A percentile compares a stretch with the other conserved stretches of the same genome.
Conservation (phyloP, 768 basidiomycete genomes). For the Boletus sp. region DNA sequence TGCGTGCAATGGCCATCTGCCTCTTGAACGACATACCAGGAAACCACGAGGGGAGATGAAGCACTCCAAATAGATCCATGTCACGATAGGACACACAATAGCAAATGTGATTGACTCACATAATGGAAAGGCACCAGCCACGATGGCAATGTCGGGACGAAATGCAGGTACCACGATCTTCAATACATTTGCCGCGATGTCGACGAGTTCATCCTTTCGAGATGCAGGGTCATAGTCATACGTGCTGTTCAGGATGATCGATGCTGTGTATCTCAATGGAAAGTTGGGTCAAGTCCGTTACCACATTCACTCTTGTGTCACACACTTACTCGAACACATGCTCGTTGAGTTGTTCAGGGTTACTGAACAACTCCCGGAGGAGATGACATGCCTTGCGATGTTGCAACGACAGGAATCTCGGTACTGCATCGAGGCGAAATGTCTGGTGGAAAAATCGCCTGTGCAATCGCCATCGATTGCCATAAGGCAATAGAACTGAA, state of each 20-base stretch:
- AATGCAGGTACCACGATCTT: not conserved
- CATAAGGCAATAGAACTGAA: not conserved
- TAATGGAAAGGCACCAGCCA: not conserved
- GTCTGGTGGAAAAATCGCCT: conserved; percentile 12
- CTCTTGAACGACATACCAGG: not conserved
- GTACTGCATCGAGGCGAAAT: not conserved
- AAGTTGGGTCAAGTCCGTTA: too few relatives aligned
- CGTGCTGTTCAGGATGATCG: not conserved
- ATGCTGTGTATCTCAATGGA: not conserved
- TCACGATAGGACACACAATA: not conserved
- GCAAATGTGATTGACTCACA: not conserved
- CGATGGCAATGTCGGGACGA: not conserved
- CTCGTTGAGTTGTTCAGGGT: not conserved
- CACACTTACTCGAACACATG: not conserved
- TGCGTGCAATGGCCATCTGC: not conserved
- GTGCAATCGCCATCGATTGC: conserved; percentile 12
- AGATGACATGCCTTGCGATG: conserved; percentile 3
- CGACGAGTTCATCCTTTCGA: conserved; percentile 2
- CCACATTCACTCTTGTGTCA: not conserved
- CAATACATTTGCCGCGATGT: not conserved
- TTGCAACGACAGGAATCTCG: not conserved
- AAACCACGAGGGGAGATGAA: not conserved
- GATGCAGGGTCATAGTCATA: conserved; percentile 3
- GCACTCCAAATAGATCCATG: not conserved
- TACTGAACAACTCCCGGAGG: not conserved